These are phyloP conservation scores for Clitoria ternatea DNA, from an alignment of 306 rosid species.

Conservation along the genomic window DNA sequence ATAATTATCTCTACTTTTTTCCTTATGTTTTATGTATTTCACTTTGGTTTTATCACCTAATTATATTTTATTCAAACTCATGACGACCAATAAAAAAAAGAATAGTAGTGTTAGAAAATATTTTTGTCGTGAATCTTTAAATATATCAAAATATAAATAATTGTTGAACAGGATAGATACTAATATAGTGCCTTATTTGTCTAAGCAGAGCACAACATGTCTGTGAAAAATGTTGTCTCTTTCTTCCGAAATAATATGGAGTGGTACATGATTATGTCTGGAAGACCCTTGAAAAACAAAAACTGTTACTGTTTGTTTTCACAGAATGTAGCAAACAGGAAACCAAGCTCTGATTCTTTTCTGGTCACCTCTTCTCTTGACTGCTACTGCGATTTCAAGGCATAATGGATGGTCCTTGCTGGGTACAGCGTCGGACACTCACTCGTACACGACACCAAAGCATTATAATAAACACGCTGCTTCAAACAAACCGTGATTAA, in stretches of 20 bases:
- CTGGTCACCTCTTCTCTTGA: too few species aligned
- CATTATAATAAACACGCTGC: too few species aligned
- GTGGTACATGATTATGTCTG: conserved; percentile 30
- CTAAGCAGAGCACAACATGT: conserved; percentile 23
- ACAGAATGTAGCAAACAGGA: conserved; percentile 33
- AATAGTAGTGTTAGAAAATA: background rate
- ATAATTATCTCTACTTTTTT: background rate
- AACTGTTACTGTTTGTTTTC: conserved; percentile 30
- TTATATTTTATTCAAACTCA: too few species aligned
- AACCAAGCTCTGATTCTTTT: conserved; percentile 24
- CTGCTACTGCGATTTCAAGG: too few species aligned
- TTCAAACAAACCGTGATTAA: too few species aligned
- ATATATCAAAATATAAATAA: background rate
- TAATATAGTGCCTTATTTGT: conserved; percentile 6
- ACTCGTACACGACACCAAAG: background rate
- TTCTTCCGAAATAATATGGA: conserved; percentile 28
- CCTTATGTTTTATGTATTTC: background rate
- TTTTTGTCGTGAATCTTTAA: background rate
- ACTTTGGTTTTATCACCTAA: background rate
- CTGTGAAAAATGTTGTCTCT: conserved; percentile 19
- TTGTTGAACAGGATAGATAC: background rate
- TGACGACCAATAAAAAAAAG: background rate
- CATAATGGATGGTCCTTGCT: background rate
- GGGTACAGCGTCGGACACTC: background rate
- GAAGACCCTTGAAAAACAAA: background rate